Conservation (phyloP, 768 basidiomycete species). For the Pleurotus giganteus region DNA sequence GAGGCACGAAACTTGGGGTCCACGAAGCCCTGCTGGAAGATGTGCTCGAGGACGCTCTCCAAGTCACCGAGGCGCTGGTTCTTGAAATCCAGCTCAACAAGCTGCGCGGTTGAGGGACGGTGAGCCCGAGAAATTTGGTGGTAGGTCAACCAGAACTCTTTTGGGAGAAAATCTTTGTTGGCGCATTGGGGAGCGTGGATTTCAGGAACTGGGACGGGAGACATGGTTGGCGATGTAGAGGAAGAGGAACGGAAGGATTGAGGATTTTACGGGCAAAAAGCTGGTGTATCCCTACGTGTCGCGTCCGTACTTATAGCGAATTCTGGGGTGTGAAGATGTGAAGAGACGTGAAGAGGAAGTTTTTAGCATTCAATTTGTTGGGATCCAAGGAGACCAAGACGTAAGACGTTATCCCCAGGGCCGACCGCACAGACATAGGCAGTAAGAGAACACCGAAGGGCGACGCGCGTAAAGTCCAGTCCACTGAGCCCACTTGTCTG, state of each 20-base stretch:
- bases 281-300: too few relatives aligned
- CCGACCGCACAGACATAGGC: neutral
- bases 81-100: constrained; percentile 44
- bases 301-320: too few relatives aligned
- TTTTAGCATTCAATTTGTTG: neutral
- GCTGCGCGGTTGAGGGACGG: constrained; percentile 41
- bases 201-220: neutral
- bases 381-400: neutral
- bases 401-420: neutral
- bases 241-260: too few relatives aligned
- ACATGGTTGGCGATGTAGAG: too few relatives aligned
- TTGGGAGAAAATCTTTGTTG: constrained; percentile 9
- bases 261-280: too few relatives aligned
- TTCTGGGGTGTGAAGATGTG: too few relatives aligned
- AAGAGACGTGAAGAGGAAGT: too few relatives aligned
- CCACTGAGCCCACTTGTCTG: too few relatives aligned
- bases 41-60: constrained; percentile 47
- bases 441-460: neutral
- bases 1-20: constrained; percentile 40
- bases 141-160: constrained; percentile 49
- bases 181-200: neutral
- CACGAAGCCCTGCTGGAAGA: constrained; percentile 33
- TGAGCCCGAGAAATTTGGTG: constrained; percentile 42
- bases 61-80: constrained; percentile 39
- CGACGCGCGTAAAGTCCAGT: too few relatives aligned